phyloP scores from a whole-genome alignment of 176 grass and related monocot species.

The Guadua angustifolia region DNA sequence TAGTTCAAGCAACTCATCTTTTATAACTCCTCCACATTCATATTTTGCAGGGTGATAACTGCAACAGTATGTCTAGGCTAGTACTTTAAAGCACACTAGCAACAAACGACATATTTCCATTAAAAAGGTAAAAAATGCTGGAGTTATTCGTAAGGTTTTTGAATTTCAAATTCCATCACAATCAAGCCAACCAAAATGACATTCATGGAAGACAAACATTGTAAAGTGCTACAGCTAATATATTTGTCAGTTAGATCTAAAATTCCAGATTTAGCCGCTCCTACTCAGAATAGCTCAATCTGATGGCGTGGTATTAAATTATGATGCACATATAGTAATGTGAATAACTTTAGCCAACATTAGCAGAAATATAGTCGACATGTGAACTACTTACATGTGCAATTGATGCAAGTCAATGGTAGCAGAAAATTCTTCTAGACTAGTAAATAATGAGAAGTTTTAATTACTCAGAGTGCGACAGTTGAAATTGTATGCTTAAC shows the following conservation, averaged over 20 bases:
- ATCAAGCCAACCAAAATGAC: background rate
- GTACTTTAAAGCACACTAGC: background rate
- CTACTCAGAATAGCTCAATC: slow-evolving; percentile 24
- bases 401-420: slow-evolving; percentile 30
- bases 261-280: slow-evolving; percentile 18
- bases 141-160: background rate
- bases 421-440: background rate
- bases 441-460: slow-evolving; percentile 28
- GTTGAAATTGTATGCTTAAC: slow-evolving; percentile 25
- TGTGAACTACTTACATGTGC: slow-evolving; percentile 12
- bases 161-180: background rate
- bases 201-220: background rate
- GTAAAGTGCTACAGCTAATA: background rate
- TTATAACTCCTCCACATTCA: slow-evolving; percentile 1
- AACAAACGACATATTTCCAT: background rate
- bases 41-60: background rate
- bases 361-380: background rate
- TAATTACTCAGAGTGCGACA: slow-evolving; percentile 4
- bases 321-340: slow-evolving; percentile 25
- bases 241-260: background rate
- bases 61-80: background rate
- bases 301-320: slow-evolving; percentile 8
- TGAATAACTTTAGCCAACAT: slow-evolving; percentile 13
- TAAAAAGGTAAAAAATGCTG: background rate
- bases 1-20: background rate